These are phyloP conservation scores for Thielaviopsis populi DNA, from an alignment of 2,329 filamentous ascomycete genomes.

Conservation along the genomic window DNA sequence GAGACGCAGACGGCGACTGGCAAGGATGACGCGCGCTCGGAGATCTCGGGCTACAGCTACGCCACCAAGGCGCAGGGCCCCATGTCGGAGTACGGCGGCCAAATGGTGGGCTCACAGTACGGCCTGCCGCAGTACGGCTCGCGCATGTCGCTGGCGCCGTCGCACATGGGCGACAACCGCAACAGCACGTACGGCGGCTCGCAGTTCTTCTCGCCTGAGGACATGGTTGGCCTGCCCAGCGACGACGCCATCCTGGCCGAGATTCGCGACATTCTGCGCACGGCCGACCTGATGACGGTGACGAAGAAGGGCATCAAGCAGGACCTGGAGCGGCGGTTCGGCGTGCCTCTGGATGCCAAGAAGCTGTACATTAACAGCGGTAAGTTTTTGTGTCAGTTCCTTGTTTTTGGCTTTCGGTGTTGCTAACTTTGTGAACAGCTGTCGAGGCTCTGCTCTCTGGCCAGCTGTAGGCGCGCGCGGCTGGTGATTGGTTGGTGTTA, in stretches of 20 bases:
- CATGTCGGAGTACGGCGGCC: conserved; percentile 55
- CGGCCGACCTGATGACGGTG: conserved; percentile 89
- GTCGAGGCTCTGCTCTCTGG: conserved; percentile 69
- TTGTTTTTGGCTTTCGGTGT: neutral
- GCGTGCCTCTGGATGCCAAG: conserved; percentile 70
- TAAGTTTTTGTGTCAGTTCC: conserved; percentile 35
- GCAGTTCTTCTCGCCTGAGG: conserved; percentile 46
- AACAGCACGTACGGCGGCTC: conserved; percentile 47
- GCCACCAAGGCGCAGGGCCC: conserved; percentile 62
- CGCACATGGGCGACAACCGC: conserved; percentile 46
- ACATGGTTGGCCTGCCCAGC: conserved; percentile 61
- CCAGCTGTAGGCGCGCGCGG: conserved; percentile 41
- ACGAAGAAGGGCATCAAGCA: conserved; percentile 97
- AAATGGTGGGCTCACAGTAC: conserved; percentile 27
- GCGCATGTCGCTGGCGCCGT: conserved; percentile 67
- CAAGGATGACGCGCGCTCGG: conserved; percentile 68
- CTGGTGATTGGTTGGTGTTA: neutral
- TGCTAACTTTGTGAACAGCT: conserved; percentile 27
- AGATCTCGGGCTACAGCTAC: conserved; percentile 87
- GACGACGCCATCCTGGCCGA: conserved; percentile 86
- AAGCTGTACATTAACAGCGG: conserved; percentile 87
- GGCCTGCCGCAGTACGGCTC: conserved; percentile 32
- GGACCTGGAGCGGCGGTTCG: conserved; percentile 83
- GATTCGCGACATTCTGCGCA: conserved; percentile 84
- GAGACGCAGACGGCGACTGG: conserved; percentile 72